A percentile compares a stretch with the other conserved stretches of the same genome.
These are phyloP conservation scores for Neurospora cerealis DNA, from an alignment of 495 filamentous ascomycete species.

Conservation along the genomic window DNA sequence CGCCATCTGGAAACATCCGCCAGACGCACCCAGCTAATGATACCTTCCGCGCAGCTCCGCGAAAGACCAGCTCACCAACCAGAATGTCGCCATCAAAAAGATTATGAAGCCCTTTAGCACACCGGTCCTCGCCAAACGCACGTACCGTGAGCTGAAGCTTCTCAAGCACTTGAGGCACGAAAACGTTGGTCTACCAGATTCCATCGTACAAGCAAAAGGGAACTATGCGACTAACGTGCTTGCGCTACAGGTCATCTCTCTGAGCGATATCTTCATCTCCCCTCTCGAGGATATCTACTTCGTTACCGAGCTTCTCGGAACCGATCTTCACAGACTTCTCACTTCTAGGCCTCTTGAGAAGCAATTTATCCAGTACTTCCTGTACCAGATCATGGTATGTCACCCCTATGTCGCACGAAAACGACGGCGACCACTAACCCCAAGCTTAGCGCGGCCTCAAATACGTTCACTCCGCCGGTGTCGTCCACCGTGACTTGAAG, in stretches of 20 bases:
- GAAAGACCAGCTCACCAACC: conserved; percentile 89
- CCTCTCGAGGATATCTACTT: conserved; percentile 98
- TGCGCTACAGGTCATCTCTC: conserved; percentile 70
- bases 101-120: conserved; percentile 99
- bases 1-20: neutral
- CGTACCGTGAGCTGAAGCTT: conserved; percentile 94
- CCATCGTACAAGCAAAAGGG: neutral
- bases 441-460: conserved; percentile 75
- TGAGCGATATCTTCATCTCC: conserved; percentile 99
- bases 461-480: conserved; percentile 97
- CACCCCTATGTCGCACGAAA: neutral
- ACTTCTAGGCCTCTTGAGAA: conserved; percentile 95
- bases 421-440: neutral
- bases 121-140: conserved; percentile 91
- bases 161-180: conserved; percentile 94
- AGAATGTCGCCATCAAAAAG: conserved; percentile 97
- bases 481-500: conserved; percentile 95
- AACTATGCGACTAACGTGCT: conserved; percentile 6
- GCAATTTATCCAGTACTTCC: conserved; percentile 99
- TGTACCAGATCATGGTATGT: conserved; percentile 93
- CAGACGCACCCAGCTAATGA: conserved; percentile 10
- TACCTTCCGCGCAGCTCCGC: conserved; percentile 58
- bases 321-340: conserved; percentile 89
- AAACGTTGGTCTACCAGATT: conserved; percentile 53
- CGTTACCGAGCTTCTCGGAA: conserved; percentile 94